A percentile compares a stretch with the other conserved stretches of the same genome.
Conservation (phyloP, 371 early-diverging fungal species). For the Circinella minor region DNA sequence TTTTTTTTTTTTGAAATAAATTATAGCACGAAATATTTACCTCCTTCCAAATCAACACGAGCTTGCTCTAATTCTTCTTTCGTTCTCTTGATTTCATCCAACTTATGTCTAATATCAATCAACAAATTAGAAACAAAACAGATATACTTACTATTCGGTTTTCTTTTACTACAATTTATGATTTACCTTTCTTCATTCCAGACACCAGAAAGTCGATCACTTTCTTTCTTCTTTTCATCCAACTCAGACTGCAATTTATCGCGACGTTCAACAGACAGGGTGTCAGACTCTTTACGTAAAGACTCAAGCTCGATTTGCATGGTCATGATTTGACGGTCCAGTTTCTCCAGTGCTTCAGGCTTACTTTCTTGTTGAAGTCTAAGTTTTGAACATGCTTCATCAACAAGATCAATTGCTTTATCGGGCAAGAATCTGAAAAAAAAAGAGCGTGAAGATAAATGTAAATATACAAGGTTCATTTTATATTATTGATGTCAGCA, state of each 20-base stretch:
- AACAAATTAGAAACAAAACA: background rate
- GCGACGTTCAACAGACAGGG: conserved; percentile 72
- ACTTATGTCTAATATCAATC: conserved; percentile 43
- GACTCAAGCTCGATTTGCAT: conserved; percentile 79
- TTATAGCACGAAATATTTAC: conserved; percentile 12
- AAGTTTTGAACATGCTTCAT: conserved; percentile 87
- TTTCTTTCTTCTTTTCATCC: conserved; percentile 66
- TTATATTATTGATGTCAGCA: background rate
- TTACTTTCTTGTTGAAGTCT: conserved; percentile 85
- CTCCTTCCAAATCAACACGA: conserved; percentile 74
- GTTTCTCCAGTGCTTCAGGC: conserved; percentile 75
- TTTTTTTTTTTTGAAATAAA: background rate
- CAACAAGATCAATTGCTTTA: conserved; percentile 88
- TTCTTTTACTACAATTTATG: background rate
- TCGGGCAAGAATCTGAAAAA: conserved; percentile 44
- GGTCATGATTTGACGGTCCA: conserved; percentile 78
- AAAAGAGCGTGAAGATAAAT: background rate
- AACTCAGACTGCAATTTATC: conserved; percentile 69
- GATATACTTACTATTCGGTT: background rate
- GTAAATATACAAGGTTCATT: background rate
- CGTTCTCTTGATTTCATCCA: conserved; percentile 73
- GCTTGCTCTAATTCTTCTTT: conserved; percentile 81
- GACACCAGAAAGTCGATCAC: conserved; percentile 59
- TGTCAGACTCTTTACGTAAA: conserved; percentile 76
- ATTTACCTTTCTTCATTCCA: conserved; percentile 75